phyloP scores from a whole-genome alignment of 177 flowering plant species.

The Tripterygium wilfordii region DNA sequence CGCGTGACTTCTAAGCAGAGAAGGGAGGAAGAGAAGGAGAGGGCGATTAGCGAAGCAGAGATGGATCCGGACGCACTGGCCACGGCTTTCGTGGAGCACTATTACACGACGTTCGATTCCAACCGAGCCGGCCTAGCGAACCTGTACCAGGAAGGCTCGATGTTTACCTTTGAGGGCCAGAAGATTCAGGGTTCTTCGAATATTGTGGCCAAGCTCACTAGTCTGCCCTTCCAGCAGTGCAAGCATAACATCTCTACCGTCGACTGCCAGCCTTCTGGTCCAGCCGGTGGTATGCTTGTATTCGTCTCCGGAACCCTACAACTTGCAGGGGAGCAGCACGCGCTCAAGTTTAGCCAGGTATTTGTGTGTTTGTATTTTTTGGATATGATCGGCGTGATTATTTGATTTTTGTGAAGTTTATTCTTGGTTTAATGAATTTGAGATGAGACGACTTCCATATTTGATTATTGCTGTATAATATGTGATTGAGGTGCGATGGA shows the following conservation, averaged over 20 bases:
- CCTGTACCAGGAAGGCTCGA: slow-evolving; percentile 67
- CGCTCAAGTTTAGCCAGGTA: not conserved
- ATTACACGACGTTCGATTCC: slow-evolving; percentile 70
- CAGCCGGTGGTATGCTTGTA: slow-evolving; percentile 12
- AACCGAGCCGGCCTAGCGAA: slow-evolving; percentile 48
- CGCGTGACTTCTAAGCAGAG: too few relatives aligned
- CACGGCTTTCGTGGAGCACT: slow-evolving; percentile 82
- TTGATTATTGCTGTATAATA: too few relatives aligned
- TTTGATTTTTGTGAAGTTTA: too few relatives aligned
- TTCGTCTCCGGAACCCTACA: not conserved
- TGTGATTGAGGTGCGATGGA: too few relatives aligned
- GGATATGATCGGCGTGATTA: too few relatives aligned
- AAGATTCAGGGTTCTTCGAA: slow-evolving; percentile 58
- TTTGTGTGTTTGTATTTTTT: not conserved
- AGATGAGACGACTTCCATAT: too few relatives aligned
- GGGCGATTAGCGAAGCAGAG: too few relatives aligned
- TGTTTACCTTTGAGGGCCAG: slow-evolving; percentile 83
- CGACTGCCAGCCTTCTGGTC: slow-evolving; percentile 85
- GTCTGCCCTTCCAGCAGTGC: slow-evolving; percentile 82
- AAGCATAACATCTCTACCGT: slow-evolving; percentile 70
- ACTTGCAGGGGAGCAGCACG: not conserved
- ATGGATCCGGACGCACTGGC: slow-evolving; percentile 79
- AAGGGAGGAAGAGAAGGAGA: not conserved
- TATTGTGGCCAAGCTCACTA: slow-evolving; percentile 67
- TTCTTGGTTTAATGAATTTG: too few relatives aligned